Base-by-base conservation (phyloP, 2,329 filamentous ascomycete species). In the Aureobasidium sp. region DNA sequence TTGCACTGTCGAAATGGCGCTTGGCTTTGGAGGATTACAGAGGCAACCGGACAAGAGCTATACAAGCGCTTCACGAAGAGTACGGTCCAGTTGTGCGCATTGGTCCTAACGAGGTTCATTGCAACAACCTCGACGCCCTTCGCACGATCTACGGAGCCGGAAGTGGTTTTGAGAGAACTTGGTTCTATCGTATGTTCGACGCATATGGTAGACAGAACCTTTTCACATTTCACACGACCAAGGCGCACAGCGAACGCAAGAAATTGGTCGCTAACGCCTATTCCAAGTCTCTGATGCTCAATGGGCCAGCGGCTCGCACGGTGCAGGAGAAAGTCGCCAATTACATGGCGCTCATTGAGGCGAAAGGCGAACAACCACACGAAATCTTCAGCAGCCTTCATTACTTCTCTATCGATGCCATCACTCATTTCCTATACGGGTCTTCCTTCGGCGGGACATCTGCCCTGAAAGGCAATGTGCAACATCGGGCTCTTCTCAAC, bases 131-230 rank as follows among this genome's bases (percentile, higher is more conserved):
- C 0, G 69, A 75, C 0, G 81, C 81, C 0, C 64, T 83, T 40
- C 74, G 76, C n/a, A 76, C 76, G 0, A 83, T 84, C 24, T 83
- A 84, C 67, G 80, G 81, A 11, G 76, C 81, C 0, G 81, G 82
- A 1, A 79, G 75, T 49, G 75, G 75, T 0, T 83, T 79, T 61
- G 79, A 78, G 44, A 70, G 80, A 42, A 81, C 80, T 0, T 50
- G 57, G 1, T 84, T 83, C 66, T 84, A 84, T 61, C 75, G 77
- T 48, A 82, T 83, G 78, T 83, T 84, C 62, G 79, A 82, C 64
- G 78, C 76, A 0, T 82, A 81, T 54, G 79, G 79, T 0, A 72
- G 73, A 11, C 77, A 76, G 67, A 82, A 83, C 59, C 66, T 84
- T 2, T 83, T 84, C 67, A 81, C 79, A 0, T 82, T 83, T 63